A percentile compares a stretch with the other conserved stretches of the same genome.
These are phyloP conservation scores for Dioscorea alata DNA, from an alignment of 106 monocot species.

Conservation along the genomic window DNA sequence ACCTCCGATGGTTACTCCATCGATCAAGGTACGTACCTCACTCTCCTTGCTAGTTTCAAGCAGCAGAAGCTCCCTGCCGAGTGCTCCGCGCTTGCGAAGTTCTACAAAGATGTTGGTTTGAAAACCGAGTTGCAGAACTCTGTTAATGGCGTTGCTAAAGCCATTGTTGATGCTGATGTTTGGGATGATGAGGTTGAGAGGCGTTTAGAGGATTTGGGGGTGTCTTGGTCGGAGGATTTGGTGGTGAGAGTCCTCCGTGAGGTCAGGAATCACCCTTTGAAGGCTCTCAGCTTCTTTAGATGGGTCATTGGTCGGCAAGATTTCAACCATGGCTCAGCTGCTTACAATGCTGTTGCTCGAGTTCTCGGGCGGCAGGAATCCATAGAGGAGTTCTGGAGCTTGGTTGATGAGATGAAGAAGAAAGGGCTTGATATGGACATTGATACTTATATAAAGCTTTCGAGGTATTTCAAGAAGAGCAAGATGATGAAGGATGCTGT, in stretches of 20 bases:
- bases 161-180: conserved; percentile 10
- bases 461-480: conserved; percentile 48
- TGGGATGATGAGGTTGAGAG: conserved; percentile 17
- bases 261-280: conserved; percentile 28
- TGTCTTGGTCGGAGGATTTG: conserved; percentile 31
- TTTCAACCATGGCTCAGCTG: conserved; percentile 40
- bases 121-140: neutral
- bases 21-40: conserved; percentile 42
- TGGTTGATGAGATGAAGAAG: conserved; percentile 53
- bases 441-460: conserved; percentile 80
- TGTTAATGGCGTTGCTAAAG: conserved; percentile 8
- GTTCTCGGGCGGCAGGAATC: conserved; percentile 52
- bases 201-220: conserved; percentile 11
- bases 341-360: conserved; percentile 64
- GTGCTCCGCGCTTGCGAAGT: conserved; percentile 27
- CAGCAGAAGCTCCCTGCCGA: conserved; percentile 38
- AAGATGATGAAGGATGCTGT: conserved; percentile 68
- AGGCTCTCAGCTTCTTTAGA: conserved; percentile 69
- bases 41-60: conserved; percentile 52
- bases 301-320: conserved; percentile 34
- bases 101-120: conserved; percentile 15
- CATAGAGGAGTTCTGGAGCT: conserved; percentile 51
- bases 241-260: conserved; percentile 44
- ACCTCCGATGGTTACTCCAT: conserved; percentile 27
- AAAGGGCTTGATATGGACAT: conserved; percentile 63